phyloP scores from a whole-genome alignment of 176 grass and related monocot species.

The Otatea glauca region DNA sequence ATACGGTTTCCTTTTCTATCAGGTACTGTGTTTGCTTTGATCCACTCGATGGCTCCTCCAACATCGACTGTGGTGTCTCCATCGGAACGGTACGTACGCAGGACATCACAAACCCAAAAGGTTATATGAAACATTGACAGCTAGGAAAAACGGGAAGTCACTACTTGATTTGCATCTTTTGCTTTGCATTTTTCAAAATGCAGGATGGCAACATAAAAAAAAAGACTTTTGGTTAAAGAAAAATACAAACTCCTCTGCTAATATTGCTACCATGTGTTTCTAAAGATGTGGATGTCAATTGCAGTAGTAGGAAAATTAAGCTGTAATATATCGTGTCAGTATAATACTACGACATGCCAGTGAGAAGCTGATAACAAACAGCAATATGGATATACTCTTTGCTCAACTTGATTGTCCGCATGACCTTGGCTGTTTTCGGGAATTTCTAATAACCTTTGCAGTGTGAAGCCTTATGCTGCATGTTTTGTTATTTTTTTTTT shows the following conservation, averaged over 20 bases:
- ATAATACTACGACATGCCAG: neutral
- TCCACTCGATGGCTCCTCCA: conserved; percentile 95
- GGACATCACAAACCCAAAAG: neutral
- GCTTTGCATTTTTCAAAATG: neutral
- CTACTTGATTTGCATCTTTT: neutral
- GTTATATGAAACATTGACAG: neutral
- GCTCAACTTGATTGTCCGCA: neutral
- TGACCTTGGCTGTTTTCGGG: neutral
- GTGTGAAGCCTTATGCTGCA: neutral
- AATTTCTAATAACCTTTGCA: neutral
- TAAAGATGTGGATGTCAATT: neutral
- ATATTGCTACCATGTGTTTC: neutral
- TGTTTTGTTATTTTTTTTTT: neutral
- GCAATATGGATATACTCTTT: neutral
- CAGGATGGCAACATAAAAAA: neutral
- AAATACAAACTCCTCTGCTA: neutral
- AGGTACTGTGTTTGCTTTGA: conserved; percentile 98
- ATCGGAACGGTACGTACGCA: conserved; percentile 86
- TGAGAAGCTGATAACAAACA: neutral
- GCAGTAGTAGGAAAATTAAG: neutral
- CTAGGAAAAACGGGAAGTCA: neutral
- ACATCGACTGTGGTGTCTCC: conserved; percentile 98
- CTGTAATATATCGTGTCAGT: neutral
- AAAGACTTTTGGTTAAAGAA: neutral
- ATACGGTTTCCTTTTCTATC: neutral